A percentile compares a stretch with the other conserved stretches of the same genome.
Evolutionary conservation across 2,329 filamentous ascomycete species (phyloP).

Genomic region (Ophiognomonia clavigignenti-juglandacearum): DNA sequence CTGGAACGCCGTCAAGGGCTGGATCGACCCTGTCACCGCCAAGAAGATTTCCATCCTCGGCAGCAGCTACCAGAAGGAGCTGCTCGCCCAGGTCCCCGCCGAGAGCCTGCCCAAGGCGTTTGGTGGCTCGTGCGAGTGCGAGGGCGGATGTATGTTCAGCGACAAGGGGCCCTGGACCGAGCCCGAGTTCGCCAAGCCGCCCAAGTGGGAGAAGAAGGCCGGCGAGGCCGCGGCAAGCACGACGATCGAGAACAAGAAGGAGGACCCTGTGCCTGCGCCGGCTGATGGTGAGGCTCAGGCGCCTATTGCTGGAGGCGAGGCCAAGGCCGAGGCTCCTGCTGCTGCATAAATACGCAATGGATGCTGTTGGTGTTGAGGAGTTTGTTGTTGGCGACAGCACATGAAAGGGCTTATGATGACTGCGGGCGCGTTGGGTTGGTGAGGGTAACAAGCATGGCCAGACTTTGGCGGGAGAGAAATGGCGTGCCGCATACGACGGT

Average conservation of each 20-base stretch:
- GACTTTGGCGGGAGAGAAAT: neutral
- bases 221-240: conserved; percentile 23
- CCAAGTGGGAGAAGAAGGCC: conserved; percentile 56
- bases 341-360: conserved; percentile 29
- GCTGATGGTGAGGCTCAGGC: conserved; percentile 21
- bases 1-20: conserved; percentile 84
- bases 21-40: conserved; percentile 94
- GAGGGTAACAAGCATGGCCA: neutral
- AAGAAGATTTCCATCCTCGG: conserved; percentile 93
- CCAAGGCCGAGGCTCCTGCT: conserved; percentile 29
- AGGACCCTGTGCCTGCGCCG: conserved; percentile 25
- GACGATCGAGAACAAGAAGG: conserved; percentile 27
- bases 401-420: no score
- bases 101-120: conserved; percentile 88
- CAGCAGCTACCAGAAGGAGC: conserved; percentile 72
- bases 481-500: neutral
- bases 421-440: neutral
- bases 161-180: conserved; percentile 90
- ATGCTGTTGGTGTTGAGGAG: conserved; percentile 1
- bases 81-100: conserved; percentile 76
- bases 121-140: conserved; percentile 78
- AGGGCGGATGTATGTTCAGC: conserved; percentile 77
- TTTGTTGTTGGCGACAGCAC: neutral
- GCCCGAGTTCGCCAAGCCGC: conserved; percentile 57
- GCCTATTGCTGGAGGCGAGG: conserved; percentile 27